Evolutionary conservation across 2,329 filamentous ascomycete genomes (phyloP).

Genomic region (Diaporthe aspalathi): DNA sequence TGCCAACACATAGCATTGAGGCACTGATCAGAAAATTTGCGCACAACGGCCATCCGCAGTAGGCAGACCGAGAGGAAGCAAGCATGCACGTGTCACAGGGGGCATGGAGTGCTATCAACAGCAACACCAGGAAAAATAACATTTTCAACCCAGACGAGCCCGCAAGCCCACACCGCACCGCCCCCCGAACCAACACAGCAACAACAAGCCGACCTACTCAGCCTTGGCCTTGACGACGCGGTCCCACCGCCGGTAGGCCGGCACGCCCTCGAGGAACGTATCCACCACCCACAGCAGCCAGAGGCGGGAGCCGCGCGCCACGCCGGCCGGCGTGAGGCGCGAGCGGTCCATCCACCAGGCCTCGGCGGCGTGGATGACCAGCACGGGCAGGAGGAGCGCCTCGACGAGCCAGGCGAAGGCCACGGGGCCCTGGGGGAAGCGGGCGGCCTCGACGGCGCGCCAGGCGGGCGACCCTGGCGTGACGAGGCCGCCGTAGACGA

Average conservation of each 20-base stretch:
- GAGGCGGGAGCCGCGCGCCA: conserved; percentile 56
- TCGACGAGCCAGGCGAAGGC: conserved; percentile 71
- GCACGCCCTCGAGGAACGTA: conserved; percentile 66
- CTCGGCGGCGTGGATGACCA: conserved; percentile 76
- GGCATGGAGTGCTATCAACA: not conserved
- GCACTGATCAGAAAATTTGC: not conserved
- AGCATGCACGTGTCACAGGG: not conserved
- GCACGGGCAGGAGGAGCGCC: conserved; percentile 66
- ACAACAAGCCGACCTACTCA: not conserved
- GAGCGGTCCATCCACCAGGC: conserved; percentile 62
- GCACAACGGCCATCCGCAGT: not conserved
- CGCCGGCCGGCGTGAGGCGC: conserved; percentile 59
- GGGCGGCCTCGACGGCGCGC: conserved; percentile 57
- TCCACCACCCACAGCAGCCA: conserved; percentile 68
- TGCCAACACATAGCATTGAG: not conserved
- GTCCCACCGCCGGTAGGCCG: conserved; percentile 64
- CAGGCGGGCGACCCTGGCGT: conserved; percentile 62
- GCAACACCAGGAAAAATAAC: not conserved
- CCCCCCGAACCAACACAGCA: not conserved
- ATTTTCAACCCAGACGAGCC: not conserved
- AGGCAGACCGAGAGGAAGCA: not conserved
- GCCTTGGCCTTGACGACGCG: conserved; percentile 51
- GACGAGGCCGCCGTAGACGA: conserved; percentile 31
- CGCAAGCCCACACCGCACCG: not conserved
- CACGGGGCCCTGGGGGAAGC: conserved; percentile 67